These are phyloP conservation scores for Uronychia setigera DNA, from an alignment of 73 alveolate species.

Conservation along the genomic window DNA sequence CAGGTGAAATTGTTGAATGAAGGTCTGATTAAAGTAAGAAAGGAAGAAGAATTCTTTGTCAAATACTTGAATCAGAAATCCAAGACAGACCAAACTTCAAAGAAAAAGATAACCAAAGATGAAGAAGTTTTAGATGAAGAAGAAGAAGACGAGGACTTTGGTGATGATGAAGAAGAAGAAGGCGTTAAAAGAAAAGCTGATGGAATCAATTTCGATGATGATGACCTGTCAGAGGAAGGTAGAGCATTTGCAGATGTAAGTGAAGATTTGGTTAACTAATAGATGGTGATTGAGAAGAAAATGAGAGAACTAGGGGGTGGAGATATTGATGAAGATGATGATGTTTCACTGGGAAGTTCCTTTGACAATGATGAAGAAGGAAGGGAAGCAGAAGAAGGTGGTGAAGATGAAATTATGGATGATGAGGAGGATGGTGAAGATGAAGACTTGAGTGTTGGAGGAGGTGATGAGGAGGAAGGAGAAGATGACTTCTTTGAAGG, in stretches of 20 bases:
- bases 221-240: not conserved
- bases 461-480: conserved; percentile 14
- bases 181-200: not conserved
- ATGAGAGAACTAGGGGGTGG: conserved; percentile 37
- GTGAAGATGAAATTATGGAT: not conserved
- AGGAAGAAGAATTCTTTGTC: too few relatives aligned
- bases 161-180: conserved; percentile 16
- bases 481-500: not conserved
- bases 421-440: conserved; percentile 39
- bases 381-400: conserved; percentile 12
- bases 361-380: not conserved
- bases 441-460: conserved; percentile 11
- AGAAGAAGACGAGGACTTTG: too few relatives aligned
- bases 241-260: conserved; percentile 24
- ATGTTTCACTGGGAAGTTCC: not conserved
- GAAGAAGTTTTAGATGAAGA: too few relatives aligned
- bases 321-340: conserved; percentile 49
- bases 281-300: conserved; percentile 47
- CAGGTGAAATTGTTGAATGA: conserved; percentile 68
- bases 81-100: too few relatives aligned
- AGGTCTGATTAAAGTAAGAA: too few relatives aligned
- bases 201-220: not conserved
- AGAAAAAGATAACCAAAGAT: too few relatives aligned
- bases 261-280: conserved; percentile 29
- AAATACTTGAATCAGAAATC: too few relatives aligned